Evolutionary conservation across 768 basidiomycete genomes (phyloP), one percentile per base, ranked within the genome.

Genomic region (Gelatoporia subvermispora): DNA sequence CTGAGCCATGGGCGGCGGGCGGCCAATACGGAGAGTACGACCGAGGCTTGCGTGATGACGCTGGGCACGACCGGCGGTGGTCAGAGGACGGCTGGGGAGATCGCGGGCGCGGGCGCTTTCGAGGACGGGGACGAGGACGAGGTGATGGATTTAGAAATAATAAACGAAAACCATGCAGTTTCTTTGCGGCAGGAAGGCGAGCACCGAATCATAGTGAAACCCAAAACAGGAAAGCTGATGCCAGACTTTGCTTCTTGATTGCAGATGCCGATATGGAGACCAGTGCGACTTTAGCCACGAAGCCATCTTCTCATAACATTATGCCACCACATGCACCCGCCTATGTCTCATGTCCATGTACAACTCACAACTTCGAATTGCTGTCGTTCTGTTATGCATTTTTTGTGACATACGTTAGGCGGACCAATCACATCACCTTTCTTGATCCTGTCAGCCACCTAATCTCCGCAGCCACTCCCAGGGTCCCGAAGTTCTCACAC

Each of bases 181-280:
- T 90, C 76, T 90, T 82, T 79, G 79, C 80, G 73, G 78, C 82
- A 80, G 88, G 88, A 88, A 90, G 88, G 88, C 85, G 82, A 90
- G 88, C 85, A 79, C 76, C 66, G 64, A 74, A 74, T 68, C 67
- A 50, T 52, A 52, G 44, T 53, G 46, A 49, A 42, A 47, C 61
- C 54, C 62, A 53, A 61, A 54, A 54, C 51, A 48, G 57, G 49
- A 55, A 63, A 63, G 54, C 73, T 76, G 62, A 77, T 69, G 45
- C 41, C 25, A 63, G 50, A 38, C 45, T 70, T 75, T 66, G 72
- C 53, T 74, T 69, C 68, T 52, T 39, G 67, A 73, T 73, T 70
- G 74, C 78, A 91, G 88, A 80, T 91, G 88, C 79, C 82, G 79
- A 76, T 90, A 82, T 62, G 88, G 88, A 50, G 88, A 92, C 72